Base-by-base conservation (phyloP, 129 eudicot genomes). In the Apium graveolens region DNA sequence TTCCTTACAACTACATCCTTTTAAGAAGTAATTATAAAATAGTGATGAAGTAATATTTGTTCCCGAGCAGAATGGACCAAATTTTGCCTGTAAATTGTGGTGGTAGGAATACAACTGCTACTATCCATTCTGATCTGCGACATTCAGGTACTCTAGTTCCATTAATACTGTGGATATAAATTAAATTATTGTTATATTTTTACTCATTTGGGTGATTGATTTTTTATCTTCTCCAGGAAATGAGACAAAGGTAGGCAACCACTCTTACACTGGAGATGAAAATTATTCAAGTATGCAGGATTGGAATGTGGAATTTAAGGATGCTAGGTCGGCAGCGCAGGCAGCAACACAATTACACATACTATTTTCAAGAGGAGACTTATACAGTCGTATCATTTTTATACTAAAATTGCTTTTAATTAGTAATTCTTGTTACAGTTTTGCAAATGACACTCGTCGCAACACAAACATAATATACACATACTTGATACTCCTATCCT, bases 301-400 rank as follows among this genome's bases (percentile, higher is more conserved):
- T 31, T 90, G 96, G 96, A 86, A 88, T 55, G 83, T 90, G 96
- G 98, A 88, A 73, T 94, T 90, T 78, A 94, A 85, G 85, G 97
- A 94, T 86, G 98, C 98, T 13, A 85, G 88, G 32, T 91, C 98
- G 49, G 98, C 98, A 44, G 98, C 98, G 78, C 96, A 91, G 79
- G 97, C 97, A 21, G 98, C 98, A n/a, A n/a, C n/a, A n/a, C n/a
- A n/a, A n/a, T n/a, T n/a, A n/a, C n/a, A n/a, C n/a, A n/a, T n/a
- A n/a, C n/a, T n/a, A n/a, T n/a, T n/a, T n/a, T n/a, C n/a, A n/a
- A n/a, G n/a, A n/a, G n/a, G n/a, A n/a, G n/a, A n/a, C n/a, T n/a
- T n/a, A n/a, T n/a, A n/a, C n/a, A n/a, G n/a, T n/a, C n/a, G n/a
- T n/a, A n/a, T n/a, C n/a, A n/a, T n/a, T n/a, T n/a, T n/a, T n/a